These are phyloP conservation scores for Sphagnum contortum DNA, from an alignment of 225 moss, liverwort and hornwort genomes.

Conservation along the genomic window DNA sequence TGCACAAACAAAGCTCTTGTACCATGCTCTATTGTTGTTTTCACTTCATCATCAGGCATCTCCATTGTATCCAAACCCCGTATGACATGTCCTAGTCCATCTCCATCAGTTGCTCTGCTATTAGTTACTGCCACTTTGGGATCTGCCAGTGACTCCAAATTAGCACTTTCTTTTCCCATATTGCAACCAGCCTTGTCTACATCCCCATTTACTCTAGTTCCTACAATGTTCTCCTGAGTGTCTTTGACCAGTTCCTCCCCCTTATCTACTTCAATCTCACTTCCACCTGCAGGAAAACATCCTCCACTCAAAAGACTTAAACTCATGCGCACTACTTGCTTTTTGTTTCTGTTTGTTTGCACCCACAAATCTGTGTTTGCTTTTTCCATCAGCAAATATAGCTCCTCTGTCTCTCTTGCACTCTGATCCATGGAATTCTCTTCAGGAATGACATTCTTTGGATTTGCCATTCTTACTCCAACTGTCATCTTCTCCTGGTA, in stretches of 20 bases:
- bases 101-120: slow-evolving; percentile 39
- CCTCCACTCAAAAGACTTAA: slow-evolving; percentile 1
- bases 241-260: slow-evolving; percentile 7
- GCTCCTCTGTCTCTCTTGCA: slow-evolving; percentile 52
- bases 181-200: slow-evolving; percentile 2
- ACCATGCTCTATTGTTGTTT: no score
- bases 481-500: slow-evolving; percentile 6
- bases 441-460: slow-evolving; percentile 9
- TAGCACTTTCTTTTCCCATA: slow-evolving; percentile 1
- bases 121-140: neutral
- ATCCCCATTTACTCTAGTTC: no score
- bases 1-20: no score
- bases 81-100: neutral
- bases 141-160: no score
- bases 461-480: slow-evolving; percentile 8
- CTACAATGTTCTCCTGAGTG: no score
- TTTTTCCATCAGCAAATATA: slow-evolving; percentile 35
- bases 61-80: no score
- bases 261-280: slow-evolving; percentile 14
- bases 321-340: slow-evolving; percentile 5
- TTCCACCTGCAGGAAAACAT: slow-evolving; percentile 1
- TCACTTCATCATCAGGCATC: no score
- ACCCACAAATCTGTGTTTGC: slow-evolving; percentile 14
- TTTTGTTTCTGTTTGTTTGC: slow-evolving; percentile 16
- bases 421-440: slow-evolving; percentile 39